Base-by-base conservation (phyloP, 2,329 filamentous ascomycete species). In the Diplodia scrobiculata region DNA sequence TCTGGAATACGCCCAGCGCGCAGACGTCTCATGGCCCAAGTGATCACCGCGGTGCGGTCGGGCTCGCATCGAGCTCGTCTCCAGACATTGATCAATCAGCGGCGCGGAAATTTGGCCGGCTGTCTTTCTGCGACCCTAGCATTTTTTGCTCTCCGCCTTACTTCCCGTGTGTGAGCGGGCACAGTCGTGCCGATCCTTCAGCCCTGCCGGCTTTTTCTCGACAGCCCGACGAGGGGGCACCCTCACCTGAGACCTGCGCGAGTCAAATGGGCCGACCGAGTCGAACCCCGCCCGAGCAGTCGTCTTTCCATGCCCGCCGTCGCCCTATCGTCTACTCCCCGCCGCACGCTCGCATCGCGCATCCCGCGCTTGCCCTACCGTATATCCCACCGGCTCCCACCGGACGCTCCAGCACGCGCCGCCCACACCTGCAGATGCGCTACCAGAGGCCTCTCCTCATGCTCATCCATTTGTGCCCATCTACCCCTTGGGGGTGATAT, bases 301-400 rank as follows among this genome's bases (percentile, higher is more conserved):
- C 14, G 21, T 59, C 45, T 58, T 59, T 27, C 21, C 54, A 17
- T 59, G 54, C 54, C 54, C 54, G 25, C 27, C 21, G 38, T 21
- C 36, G 38, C 17, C 50, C 50, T n/a, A 47, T 36, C 36, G 25
- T 41, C 54, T 17, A 25, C 38, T n/a, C 38, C 54, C 55, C 55
- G 55, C 38, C 9, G 14, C 55, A 32, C 25, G 52, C 52, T 32
- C 52, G 38, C 32, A 21, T 58, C 55, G 55, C 55, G 55, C 55
- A 60, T 60, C 55, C 55, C 55, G 55, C 55, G 55, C 55, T 32
- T 60, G 55, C 55, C 55, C 55, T 60, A 60, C 38, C 38, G 34
- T 41, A 60, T 60, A 60, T 60, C 55, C 55, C 55, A 60, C 38
- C 55, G 55, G 55, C 38, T 60, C 55, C 55, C 55, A 60, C 55